These are phyloP conservation scores for Taphrina betulina DNA, from an alignment of 1,139 yeast genomes.

Conservation along the genomic window DNA sequence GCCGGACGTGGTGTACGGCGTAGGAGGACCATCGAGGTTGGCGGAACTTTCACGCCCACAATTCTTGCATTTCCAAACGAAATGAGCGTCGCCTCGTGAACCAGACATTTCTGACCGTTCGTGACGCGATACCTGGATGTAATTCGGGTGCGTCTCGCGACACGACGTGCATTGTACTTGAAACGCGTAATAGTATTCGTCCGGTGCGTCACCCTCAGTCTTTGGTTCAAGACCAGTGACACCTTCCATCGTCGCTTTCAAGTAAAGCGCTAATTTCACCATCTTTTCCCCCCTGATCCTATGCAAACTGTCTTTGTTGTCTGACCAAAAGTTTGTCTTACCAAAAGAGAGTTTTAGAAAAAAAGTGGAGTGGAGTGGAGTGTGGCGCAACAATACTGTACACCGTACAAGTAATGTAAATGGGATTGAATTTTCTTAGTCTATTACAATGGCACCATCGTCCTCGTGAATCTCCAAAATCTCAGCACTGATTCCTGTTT, in stretches of 20 bases:
- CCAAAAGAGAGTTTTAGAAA: not conserved
- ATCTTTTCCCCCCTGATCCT: conserved; percentile 8
- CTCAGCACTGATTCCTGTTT: not conserved
- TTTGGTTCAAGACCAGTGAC: conserved; percentile 65
- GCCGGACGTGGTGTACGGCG: conserved; percentile 40
- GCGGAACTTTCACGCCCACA: conserved; percentile 57
- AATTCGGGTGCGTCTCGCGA: conserved; percentile 72
- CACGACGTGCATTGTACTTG: conserved; percentile 64
- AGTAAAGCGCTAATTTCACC: conserved; percentile 48
- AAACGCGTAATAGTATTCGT: conserved; percentile 36
- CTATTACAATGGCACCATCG: conserved; percentile 38
- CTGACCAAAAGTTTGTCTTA: not conserved
- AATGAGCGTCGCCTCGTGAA: conserved; percentile 79
- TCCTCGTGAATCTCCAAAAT: conserved; percentile 27
- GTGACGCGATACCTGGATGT: conserved; percentile 53
- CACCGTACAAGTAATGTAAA: too few species aligned
- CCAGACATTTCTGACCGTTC: conserved; percentile 60
- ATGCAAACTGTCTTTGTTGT: too few species aligned
- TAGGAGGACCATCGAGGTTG: conserved; percentile 42
- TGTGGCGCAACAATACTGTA: too few species aligned
- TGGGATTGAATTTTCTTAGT: not conserved
- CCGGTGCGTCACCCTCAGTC: conserved; percentile 52
- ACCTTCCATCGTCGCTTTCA: conserved; percentile 61
- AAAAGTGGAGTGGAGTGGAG: too few species aligned
- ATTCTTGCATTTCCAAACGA: conserved; percentile 70